These are phyloP conservation scores for Torulaspora franciscae DNA, from an alignment of 805 yeast species.

Conservation along the genomic window DNA sequence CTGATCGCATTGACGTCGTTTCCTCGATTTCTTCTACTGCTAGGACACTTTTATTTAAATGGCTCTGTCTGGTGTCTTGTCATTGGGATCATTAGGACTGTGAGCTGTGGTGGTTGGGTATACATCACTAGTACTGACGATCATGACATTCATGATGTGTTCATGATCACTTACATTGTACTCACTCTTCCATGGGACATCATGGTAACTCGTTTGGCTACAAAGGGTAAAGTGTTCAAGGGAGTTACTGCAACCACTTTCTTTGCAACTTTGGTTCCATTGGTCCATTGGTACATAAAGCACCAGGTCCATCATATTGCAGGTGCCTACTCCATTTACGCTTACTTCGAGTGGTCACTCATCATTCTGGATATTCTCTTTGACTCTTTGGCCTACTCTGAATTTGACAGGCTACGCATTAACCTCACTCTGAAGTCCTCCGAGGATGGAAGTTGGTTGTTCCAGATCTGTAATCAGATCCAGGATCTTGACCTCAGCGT, in stretches of 20 bases:
- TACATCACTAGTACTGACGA: conserved; percentile 96
- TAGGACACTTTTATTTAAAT: conserved; percentile 42
- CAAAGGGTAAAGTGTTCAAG: conserved; percentile 43
- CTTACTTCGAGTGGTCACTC: conserved; percentile 91
- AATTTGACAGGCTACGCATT: conserved; percentile 61
- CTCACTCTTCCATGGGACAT: conserved; percentile 90
- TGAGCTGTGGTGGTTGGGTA: conserved; percentile 98
- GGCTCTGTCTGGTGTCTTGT: conserved; percentile 24
- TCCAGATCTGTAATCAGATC: conserved; percentile 7
- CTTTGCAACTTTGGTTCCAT: conserved; percentile 70
- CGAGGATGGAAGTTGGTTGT: conserved; percentile 22
- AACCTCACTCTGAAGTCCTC: conserved; percentile 18
- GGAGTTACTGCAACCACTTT: conserved; percentile 54
- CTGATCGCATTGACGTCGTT: conserved; percentile 91
- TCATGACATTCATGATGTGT: conserved; percentile 92
- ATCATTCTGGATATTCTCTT: conserved; percentile 78
- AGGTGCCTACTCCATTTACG: conserved; percentile 95
- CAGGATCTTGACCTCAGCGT: conserved; percentile 4
- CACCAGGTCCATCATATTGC: conserved; percentile 83
- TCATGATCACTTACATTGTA: conserved; percentile 86
- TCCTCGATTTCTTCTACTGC: conserved; percentile 70
- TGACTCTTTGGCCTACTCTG: conserved; percentile 72
- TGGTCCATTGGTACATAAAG: conserved; percentile 83
- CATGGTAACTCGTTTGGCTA: conserved; percentile 47
- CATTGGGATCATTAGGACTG: conserved; percentile 79